Base-by-base conservation (phyloP, 2,329 filamentous ascomycete genomes). In the Colletotrichum abscissum region DNA sequence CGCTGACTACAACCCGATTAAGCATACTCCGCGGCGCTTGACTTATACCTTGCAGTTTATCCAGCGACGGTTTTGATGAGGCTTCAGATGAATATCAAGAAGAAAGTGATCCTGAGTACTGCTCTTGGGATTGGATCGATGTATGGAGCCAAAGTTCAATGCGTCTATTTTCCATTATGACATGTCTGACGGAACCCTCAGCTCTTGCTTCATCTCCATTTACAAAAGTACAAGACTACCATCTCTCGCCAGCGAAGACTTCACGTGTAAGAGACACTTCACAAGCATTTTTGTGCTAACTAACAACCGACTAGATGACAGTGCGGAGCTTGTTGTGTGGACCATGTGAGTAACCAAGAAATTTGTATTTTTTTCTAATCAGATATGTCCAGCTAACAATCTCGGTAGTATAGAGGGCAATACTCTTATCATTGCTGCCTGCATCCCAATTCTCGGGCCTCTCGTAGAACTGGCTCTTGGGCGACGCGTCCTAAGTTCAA, bases 41-140 rank as follows among this genome's bases (percentile, higher is more conserved):
- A 80, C 38, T 35, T 80, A 5, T 79, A 78, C 60, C 70, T 80
- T 5, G 78, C 77, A n/a, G 49, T 77, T 0, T 80, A 78, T 28
- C 78, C 79, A 0, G 75, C 77, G 0, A 63, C 69, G 1, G 76
- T 79, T 1, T 65, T 80, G 0, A 76, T 73, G 67, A 70, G 56
- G 8, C 63, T 79, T 28, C 76, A 77, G 49, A 72, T 79, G 67
- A 72, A 74, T 3, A 49, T 75, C 1, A 76, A 76, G 49, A 79
- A 79, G 75, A 79, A 78, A 72, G 11, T 78, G 0, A 75, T 75
- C 2, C 69, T 80, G 1, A 75, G 75, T 42, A 22, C 75, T 46
- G 77, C 78, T 1, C 77, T 80, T 3, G 78, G 79, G 2, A 70
- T 70, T 4, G 60, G 42, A 12, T 65, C 54, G 11, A 59, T 70